Conservation (phyloP, 495 filamentous ascomycete genomes). For the Copromyces sp. region DNA sequence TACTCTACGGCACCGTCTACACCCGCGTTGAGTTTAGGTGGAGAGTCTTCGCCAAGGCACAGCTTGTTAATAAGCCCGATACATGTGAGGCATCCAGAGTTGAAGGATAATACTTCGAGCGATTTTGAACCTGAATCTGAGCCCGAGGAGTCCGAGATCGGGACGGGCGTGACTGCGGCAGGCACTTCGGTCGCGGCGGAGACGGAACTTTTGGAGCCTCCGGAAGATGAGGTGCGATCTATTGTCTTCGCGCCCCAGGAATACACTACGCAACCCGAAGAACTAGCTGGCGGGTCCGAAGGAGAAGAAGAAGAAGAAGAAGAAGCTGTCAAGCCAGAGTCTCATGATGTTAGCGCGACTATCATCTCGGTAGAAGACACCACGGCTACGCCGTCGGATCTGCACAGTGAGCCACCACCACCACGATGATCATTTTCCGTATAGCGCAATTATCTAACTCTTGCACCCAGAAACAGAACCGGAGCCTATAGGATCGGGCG, state of each 20-base stretch:
- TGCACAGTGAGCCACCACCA: conserved; percentile 3
- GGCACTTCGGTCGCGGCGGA: not conserved
- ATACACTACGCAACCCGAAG: not conserved
- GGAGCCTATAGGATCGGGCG: not conserved
- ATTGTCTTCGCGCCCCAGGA: not conserved
- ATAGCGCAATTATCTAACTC: not conserved
- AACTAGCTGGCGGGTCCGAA: not conserved
- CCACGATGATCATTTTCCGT: not conserved
- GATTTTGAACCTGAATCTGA: conserved; percentile 6
- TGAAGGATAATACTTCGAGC: conserved; percentile 6
- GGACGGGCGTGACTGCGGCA: not conserved
- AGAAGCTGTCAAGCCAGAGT: not conserved
- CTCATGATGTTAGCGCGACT: not conserved
- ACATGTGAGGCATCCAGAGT: conserved; percentile 7
- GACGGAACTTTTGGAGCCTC: not conserved
- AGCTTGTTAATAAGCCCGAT: conserved; percentile 24
- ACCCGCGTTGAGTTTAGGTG: conserved; percentile 26
- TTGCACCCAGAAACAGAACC: not conserved
- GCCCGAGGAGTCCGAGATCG: conserved; percentile 13
- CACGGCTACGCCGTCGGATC: not conserved
- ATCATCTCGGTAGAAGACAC: not conserved
- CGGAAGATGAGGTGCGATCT: not conserved
- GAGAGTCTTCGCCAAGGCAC: conserved; percentile 25
- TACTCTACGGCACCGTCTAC: conserved; percentile 30
- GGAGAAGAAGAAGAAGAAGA: not conserved